These are phyloP conservation scores for Chimonanthus praecox DNA, from an alignment of 164 flowering plant species.

Conservation along the genomic window DNA sequence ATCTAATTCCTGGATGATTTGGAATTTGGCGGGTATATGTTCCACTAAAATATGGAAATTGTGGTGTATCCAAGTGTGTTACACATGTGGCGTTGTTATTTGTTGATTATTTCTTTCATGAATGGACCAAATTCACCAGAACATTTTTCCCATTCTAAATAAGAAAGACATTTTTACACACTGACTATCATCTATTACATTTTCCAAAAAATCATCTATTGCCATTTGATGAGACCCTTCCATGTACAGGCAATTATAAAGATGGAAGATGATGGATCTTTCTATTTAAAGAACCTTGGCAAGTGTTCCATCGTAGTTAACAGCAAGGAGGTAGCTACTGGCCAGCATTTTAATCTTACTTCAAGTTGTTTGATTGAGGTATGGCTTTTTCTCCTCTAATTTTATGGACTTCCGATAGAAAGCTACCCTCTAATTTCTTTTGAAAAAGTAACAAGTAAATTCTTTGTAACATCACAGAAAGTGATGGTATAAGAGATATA, in stretches of 20 bases:
- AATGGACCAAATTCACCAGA: neutral
- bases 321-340: slow-evolving; percentile 48
- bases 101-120: neutral
- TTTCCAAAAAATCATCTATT: too few relatives aligned
- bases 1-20: too few relatives aligned
- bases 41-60: too few relatives aligned
- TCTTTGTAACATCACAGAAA: neutral
- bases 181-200: neutral
- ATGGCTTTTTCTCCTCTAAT: slow-evolving; percentile 9
- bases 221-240: neutral
- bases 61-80: too few relatives aligned
- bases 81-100: too few relatives aligned
- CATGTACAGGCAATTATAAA: slow-evolving; percentile 57
- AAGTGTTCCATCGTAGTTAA: slow-evolving; percentile 47
- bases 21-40: too few relatives aligned
- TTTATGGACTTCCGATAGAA: neutral
- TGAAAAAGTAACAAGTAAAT: neutral
- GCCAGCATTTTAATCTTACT: slow-evolving; percentile 37
- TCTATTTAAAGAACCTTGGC: slow-evolving; percentile 65
- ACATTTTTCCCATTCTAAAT: neutral
- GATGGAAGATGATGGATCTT: slow-evolving; percentile 63
- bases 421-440: neutral
- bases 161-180: neutral
- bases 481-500: neutral
- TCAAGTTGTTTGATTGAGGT: slow-evolving; percentile 84